Evolutionary conservation across 108 stramenopile species (phyloP).

Genomic region (Seminavis robusta): DNA sequence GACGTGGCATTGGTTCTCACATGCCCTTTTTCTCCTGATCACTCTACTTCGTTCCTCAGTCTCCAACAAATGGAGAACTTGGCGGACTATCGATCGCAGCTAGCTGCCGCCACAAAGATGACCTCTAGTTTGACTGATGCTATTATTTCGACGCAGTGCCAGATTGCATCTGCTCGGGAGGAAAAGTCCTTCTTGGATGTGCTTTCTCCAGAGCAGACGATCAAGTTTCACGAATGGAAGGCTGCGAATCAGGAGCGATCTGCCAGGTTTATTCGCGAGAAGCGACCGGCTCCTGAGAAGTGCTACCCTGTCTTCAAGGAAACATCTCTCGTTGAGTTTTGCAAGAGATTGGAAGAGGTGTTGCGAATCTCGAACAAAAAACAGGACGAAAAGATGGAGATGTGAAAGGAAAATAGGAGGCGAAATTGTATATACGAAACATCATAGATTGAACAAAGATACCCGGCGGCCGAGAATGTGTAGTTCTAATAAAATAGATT

Average conservation of each 20-base stretch:
- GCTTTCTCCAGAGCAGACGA: conserved; percentile 60
- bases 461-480: too few relatives aligned
- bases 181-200: conserved; percentile 48
- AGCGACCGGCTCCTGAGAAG: conserved; percentile 1
- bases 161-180: conserved; percentile 40
- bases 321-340: conserved; percentile 26
- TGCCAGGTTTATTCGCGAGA: conserved; percentile 4
- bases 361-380: conserved; percentile 9
- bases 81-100: conserved; percentile 33
- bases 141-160: conserved; percentile 49
- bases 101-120: conserved; percentile 48
- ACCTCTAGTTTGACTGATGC: conserved; percentile 50
- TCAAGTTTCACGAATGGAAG: conserved; percentile 52
- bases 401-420: too few relatives aligned
- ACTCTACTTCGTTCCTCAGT: conserved; percentile 9
- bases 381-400: too few relatives aligned
- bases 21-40: background rate
- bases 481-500: too few relatives aligned
- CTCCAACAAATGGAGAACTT: conserved; percentile 29
- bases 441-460: too few relatives aligned
- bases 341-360: conserved; percentile 27
- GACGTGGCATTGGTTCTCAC: background rate
- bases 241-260: conserved; percentile 50
- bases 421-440: too few relatives aligned
- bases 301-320: background rate